These are phyloP conservation scores for Pichia manshurica DNA, from an alignment of 805 yeast species.

Conservation along the genomic window DNA sequence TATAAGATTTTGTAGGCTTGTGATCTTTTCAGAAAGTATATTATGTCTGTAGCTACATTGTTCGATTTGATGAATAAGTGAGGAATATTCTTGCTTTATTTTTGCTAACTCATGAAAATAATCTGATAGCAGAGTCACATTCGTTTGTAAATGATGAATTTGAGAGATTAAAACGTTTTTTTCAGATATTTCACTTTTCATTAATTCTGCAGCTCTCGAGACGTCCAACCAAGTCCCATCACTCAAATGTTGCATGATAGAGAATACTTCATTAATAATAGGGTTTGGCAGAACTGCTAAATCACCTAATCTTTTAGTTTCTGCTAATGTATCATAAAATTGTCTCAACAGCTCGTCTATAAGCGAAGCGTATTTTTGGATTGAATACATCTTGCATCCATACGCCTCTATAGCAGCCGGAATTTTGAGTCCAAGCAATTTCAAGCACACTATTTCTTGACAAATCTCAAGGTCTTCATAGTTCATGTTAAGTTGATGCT, in stretches of 20 bases:
- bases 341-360: conserved; percentile 46
- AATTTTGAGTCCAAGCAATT: conserved; percentile 45
- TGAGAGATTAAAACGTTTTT: not conserved
- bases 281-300: conserved; percentile 36
- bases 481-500: conserved; percentile 25
- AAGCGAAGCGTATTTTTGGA: conserved; percentile 53
- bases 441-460: conserved; percentile 50
- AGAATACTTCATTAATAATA: conserved; percentile 22
- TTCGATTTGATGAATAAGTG: conserved; percentile 14
- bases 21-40: conserved; percentile 20
- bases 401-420: conserved; percentile 47
- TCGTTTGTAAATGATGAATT: not conserved
- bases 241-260: conserved; percentile 24
- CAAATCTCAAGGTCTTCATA: conserved; percentile 26
- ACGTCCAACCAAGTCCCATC: conserved; percentile 46
- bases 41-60: conserved; percentile 24
- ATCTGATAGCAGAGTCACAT: not conserved
- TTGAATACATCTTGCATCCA: conserved; percentile 43
- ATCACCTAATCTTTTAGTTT: conserved; percentile 31
- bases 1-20: conserved; percentile 30
- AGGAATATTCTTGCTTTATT: not conserved
- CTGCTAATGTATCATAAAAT: conserved; percentile 24
- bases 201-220: conserved; percentile 43
- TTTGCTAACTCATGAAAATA: not conserved
- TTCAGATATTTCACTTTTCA: conserved; percentile 20